Conservation (phyloP, 1,284 basidiomycete species). For the Neotropicomus parvogracilis region DNA sequence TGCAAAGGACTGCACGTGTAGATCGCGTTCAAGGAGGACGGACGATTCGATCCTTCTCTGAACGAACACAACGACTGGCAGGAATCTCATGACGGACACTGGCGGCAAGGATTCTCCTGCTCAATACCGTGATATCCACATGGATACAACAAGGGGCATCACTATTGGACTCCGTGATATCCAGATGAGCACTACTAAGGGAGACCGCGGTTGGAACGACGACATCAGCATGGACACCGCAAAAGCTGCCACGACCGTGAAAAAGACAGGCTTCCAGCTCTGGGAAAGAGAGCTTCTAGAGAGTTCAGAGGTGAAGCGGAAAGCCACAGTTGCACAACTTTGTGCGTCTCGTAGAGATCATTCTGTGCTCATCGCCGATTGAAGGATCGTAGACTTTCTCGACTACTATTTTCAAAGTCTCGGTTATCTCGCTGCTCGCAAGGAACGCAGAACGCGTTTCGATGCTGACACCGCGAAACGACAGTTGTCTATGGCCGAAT, state of each 20-base stretch:
- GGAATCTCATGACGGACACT: constrained; percentile 12
- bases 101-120: constrained; percentile 6
- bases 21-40: neutral
- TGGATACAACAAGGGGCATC: constrained; percentile 66
- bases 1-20: constrained; percentile 6
- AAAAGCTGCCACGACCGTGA: constrained; percentile 51
- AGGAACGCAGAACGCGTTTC: constrained; percentile 78
- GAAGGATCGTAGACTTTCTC: constrained; percentile 67
- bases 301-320: constrained; percentile 83
- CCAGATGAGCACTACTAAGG: constrained; percentile 66
- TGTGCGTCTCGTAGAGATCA: constrained; percentile 66
- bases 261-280: constrained; percentile 54
- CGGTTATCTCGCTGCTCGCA: constrained; percentile 81
- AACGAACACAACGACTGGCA: neutral
- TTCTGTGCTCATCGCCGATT: constrained; percentile 13
- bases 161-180: constrained; percentile 51
- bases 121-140: constrained; percentile 52
- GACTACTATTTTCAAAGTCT: constrained; percentile 94
- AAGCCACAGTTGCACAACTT: constrained; percentile 92
- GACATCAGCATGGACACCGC: constrained; percentile 66
- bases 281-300: constrained; percentile 86
- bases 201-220: constrained; percentile 39
- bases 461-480: constrained; percentile 78
- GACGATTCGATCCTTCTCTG: neutral
- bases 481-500: constrained; percentile 59